Evolutionary conservation across 2,329 filamentous ascomycete genomes (phyloP), one percentile per base, ranked within the genome.

Genomic region (Claviceps fusiformis): DNA sequence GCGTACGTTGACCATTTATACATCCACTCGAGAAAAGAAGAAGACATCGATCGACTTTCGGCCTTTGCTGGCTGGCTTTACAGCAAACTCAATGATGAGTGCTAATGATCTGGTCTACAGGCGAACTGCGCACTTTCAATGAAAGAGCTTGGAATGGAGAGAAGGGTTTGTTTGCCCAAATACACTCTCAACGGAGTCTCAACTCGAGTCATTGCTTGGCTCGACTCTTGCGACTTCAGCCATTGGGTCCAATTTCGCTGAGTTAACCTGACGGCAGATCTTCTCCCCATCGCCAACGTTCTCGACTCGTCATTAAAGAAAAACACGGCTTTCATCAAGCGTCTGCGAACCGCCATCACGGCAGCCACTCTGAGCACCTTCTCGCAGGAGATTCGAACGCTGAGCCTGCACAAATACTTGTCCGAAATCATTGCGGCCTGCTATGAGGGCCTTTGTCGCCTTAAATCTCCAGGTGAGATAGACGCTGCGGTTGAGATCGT

Each of bases 241-340:
- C 19, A 33, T 45, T 19, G 55, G 17, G 17, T 17, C 29, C 31
- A 45, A 41, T 13, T 24, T 43, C 9, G 13, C 11, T 50, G 37
- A 52, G 24, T 51, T 29, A 33, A 46, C 35, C 10, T 35, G 50
- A 19, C 15, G 33, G 13, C 55, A 95, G 90, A 88, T 75, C 74
- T 95, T 59, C 89, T 95, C 65, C 72, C 81, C 54, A 83, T 93
- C 62, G 84, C 82, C 69, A 80, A 81, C 66, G 86, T 87, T 35
- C 85, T 97, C 65, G 92, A 97, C 71, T 95, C 92, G 53, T 93
- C 91, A 53, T 78, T 97, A 70, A 96, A 95, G 75, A 97, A 96
- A 76, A 97, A 97, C 65, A 97, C 92, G 4, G 90, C 91, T 61
- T 96, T 97, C 70, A 97, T 97, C 67, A 96, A 95, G 73, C 89